A percentile compares a stretch with the other conserved stretches of the same genome.
phyloP scores from a whole-genome alignment of 108 stramenopile species.

The Skeletonema grethae region DNA sequence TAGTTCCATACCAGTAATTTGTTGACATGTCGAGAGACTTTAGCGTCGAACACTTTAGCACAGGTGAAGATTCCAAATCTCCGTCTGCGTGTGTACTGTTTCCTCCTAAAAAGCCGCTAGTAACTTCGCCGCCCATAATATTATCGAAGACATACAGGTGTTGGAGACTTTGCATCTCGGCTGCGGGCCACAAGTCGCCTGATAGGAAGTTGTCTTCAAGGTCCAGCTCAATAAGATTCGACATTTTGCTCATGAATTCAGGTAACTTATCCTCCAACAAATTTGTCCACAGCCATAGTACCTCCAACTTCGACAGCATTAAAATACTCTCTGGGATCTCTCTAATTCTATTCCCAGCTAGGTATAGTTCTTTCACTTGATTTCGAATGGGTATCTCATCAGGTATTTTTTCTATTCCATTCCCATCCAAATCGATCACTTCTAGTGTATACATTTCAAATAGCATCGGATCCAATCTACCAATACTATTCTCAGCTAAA shows the following conservation, averaged over 20 bases:
- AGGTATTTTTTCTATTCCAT: slow-evolving; percentile 3
- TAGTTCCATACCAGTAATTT: slow-evolving; percentile 6
- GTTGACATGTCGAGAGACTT: slow-evolving; percentile 11
- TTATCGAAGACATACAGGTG: slow-evolving; percentile 1
- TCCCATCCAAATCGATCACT: slow-evolving; percentile 10
- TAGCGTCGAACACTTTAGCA: neutral
- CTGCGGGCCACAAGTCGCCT: slow-evolving; percentile 3
- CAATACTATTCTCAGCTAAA: neutral
- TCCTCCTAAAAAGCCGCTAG: neutral
- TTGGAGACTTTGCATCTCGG: slow-evolving; percentile 5
- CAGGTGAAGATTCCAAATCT: slow-evolving; percentile 9
- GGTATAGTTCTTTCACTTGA: slow-evolving; percentile 7
- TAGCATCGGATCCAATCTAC: neutral
- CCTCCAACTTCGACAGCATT: slow-evolving; percentile 1
- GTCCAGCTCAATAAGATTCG: slow-evolving; percentile 5
- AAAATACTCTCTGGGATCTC: slow-evolving; percentile 8
- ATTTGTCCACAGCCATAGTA: slow-evolving; percentile 12
- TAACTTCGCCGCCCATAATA: slow-evolving; percentile 10
- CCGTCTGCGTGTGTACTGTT: slow-evolving; percentile 1
- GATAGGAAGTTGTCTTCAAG: slow-evolving; percentile 9
- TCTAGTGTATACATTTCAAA: slow-evolving; percentile 8
- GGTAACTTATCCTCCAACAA: neutral
- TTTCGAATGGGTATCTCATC: slow-evolving; percentile 4
- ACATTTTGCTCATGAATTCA: slow-evolving; percentile 5
- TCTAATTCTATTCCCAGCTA: slow-evolving; percentile 2